Conservation (phyloP, 805 yeast species). For the Lipomyces mesembrius region DNA sequence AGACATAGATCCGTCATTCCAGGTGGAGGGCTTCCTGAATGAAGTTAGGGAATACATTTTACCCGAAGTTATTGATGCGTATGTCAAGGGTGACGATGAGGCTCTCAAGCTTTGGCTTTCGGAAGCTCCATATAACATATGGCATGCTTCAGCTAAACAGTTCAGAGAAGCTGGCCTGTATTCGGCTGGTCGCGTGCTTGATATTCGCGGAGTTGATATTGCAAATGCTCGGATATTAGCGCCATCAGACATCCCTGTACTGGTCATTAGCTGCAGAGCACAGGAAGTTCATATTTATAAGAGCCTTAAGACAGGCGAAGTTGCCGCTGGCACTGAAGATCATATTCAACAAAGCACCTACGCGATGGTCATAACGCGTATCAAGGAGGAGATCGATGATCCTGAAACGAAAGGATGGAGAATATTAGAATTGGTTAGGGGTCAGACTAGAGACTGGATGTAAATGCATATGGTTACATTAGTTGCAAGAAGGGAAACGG, state of each 20-base stretch:
- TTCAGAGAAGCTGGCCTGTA: slow-evolving; percentile 87
- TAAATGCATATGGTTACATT: slow-evolving; percentile 39
- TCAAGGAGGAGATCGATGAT: slow-evolving; percentile 89
- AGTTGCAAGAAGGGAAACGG: not conserved
- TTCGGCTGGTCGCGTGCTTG: slow-evolving; percentile 89
- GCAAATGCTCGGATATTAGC: slow-evolving; percentile 84
- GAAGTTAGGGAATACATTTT: slow-evolving; percentile 89
- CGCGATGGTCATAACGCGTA: slow-evolving; percentile 92
- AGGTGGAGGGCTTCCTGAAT: slow-evolving; percentile 72
- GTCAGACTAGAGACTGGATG: slow-evolving; percentile 84
- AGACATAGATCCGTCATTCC: slow-evolving; percentile 88
- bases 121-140: slow-evolving; percentile 95
- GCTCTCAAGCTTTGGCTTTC: slow-evolving; percentile 88
- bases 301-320: slow-evolving; percentile 87
- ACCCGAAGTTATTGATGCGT: slow-evolving; percentile 95
- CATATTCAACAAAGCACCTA: slow-evolving; percentile 91
- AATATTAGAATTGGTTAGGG: slow-evolving; percentile 90
- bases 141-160: slow-evolving; percentile 91
- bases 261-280: slow-evolving; percentile 93
- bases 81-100: slow-evolving; percentile 84
- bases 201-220: slow-evolving; percentile 92
- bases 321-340: slow-evolving; percentile 95
- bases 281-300: slow-evolving; percentile 92
- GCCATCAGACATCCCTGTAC: slow-evolving; percentile 89
- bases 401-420: slow-evolving; percentile 97